Evolutionary conservation across 805 yeast genomes (phyloP), one percentile per base, ranked within the genome.

Genomic region (Metschnikowia amazonensis): DNA sequence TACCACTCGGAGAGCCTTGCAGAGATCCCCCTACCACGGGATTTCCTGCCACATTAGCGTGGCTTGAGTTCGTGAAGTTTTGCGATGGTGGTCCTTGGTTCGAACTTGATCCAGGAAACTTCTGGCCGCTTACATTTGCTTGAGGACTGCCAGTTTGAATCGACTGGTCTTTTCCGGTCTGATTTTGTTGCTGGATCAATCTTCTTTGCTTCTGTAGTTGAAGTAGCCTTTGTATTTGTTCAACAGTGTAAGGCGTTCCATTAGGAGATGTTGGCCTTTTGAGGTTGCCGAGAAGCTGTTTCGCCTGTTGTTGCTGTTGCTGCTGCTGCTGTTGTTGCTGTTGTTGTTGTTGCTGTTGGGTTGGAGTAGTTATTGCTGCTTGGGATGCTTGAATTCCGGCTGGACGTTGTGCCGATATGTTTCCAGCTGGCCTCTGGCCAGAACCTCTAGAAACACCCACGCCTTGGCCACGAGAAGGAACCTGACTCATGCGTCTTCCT

Each of bases 191-290:
- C 49, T 74, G 79, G 64, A 72, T 60, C 51, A 75, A 49, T 45
- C 77, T 65, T 40, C 79, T 64, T 49, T 77, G 81, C 46, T 75
- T 74, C 56, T 76, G 80, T 28, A 75, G 52, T 44, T 77, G 82
- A 37, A 80, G 61, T 37, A 81, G 57, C 50, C 77, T 80, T 55
- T 81, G 85, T 11, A 81, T 61, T 52, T 81, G 87, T 47, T 81
- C 86, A 8, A 75, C 74, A 0, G 84, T 77, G 46, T 78, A 77
- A 8, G 81, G 80, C 0, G 79, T 71, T 3, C 82, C 82, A 56
- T 77, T 76, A 8, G 83, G 77, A 1, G 76, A 69, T 0, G 78
- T 69, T 4, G 80, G 71, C 29, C 72, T 51, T 43, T 64, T 64
- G 41, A 45, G 54, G 39, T 45, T 48, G 4, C 50, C 50, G n/a